These are phyloP conservation scores for Paramyrothecium roridum DNA, from an alignment of 2,329 filamentous ascomycete genomes.

Conservation along the genomic window DNA sequence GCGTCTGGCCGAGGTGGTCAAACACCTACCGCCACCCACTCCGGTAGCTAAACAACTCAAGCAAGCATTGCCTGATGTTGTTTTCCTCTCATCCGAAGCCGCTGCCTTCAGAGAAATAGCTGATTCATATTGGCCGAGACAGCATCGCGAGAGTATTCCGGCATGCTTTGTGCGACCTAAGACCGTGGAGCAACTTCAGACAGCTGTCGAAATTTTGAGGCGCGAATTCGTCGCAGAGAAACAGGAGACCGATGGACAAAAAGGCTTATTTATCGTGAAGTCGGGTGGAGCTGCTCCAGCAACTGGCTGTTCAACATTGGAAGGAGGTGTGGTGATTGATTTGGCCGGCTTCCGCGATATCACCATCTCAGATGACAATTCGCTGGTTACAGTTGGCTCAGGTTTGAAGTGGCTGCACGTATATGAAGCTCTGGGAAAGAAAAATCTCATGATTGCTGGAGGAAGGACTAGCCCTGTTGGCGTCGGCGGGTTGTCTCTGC, in stretches of 20 bases:
- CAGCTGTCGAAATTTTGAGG: not conserved
- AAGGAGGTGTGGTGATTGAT: constrained; percentile 1
- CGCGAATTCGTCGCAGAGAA: not conserved
- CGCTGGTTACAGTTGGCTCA: not conserved
- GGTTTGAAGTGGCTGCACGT: not conserved
- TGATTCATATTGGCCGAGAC: not conserved
- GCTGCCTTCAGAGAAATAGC: not conserved
- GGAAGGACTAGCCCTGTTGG: not conserved
- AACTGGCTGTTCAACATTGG: not conserved
- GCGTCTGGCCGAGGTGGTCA: not conserved
- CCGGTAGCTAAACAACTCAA: not conserved
- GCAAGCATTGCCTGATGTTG: not conserved
- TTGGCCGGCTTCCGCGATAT: not conserved
- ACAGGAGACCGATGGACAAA: not conserved
- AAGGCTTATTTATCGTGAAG: not conserved
- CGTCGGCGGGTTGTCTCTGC: not conserved
- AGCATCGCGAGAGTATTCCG: not conserved
- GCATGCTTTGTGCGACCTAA: not conserved
- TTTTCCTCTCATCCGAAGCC: not conserved
- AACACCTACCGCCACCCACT: not conserved
- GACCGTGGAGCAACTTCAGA: not conserved
- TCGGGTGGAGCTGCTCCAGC: not conserved
- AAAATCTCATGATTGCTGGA: not conserved
- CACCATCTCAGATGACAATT: not conserved
- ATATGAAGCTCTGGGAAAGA: not conserved